Evolutionary conservation across 306 rosid genomes (phyloP), one percentile per base, ranked within the genome.

Genomic region (Delonix regia): DNA sequence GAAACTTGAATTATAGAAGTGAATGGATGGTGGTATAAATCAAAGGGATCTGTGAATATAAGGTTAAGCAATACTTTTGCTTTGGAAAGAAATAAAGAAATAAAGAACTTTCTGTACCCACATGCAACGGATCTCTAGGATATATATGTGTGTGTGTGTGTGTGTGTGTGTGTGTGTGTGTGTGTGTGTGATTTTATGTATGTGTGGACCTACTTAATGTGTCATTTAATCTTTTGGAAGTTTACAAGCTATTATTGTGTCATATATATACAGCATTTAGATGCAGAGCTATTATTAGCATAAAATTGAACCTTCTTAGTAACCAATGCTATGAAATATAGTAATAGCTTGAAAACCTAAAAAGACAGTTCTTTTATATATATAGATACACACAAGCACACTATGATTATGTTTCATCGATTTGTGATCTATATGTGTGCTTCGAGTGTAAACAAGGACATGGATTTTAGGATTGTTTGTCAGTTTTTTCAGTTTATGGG

Each of bases 51-150:
- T 30, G 59, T 19, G 19, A 52, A n/a, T 7, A 0, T 9, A 22
- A 11, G 9, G 3, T 21, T 55, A 11, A 53, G 33, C n/a, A 33
- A 49, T 16, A 3, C 4, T 4, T 63, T 63, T 7, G 59, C 22
- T 64, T 19, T 48, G 53, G 21, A 48, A 16, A 1, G 34, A 55
- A 68, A 41, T 48, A 48, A 16, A 1, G 34, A 55, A 68, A 41
- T 48, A 63, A 12, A 64, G 67, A 65, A 67, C 33, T 77, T 77
- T 36, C 18, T 19, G 47, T 39, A 12, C 33, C 47, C 45, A 41
- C 34, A 25, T 19, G 49, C 69, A 42, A 63, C 21, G 15, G 30
- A 55, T 22, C 13, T 34, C 25, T 42, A 51, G 42, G 34, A 24
- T 36, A 27, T 15, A 48, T 53, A 19, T 11, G 0, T 19, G 36